phyloP scores from a whole-genome alignment of 2,329 filamentous ascomycete genomes.

The Coleophoma eucalyptorum region DNA sequence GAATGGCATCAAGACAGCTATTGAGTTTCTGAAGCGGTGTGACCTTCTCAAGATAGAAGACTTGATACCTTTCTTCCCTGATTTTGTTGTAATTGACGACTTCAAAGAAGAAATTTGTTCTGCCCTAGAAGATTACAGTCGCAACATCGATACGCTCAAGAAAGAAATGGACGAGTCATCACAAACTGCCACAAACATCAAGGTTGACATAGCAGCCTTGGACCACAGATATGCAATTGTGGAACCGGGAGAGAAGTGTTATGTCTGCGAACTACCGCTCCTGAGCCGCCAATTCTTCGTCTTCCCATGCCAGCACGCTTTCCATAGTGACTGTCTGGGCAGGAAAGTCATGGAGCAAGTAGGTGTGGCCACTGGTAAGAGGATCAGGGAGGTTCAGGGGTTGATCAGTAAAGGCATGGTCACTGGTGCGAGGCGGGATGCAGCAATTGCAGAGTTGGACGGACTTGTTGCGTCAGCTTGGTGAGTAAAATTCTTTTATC shows the following conservation, averaged over 20 bases:
- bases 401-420: conserved; percentile 76
- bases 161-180: conserved; percentile 95
- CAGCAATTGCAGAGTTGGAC: conserved; percentile 84
- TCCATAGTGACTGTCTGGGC: conserved; percentile 92
- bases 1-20: conserved; percentile 85
- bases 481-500: conserved; percentile 45
- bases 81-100: conserved; percentile 97
- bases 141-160: conserved; percentile 83
- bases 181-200: conserved; percentile 85
- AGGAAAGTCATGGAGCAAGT: conserved; percentile 80
- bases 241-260: conserved; percentile 92
- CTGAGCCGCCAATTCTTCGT: conserved; percentile 94
- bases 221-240: conserved; percentile 94
- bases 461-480: conserved; percentile 87
- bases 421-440: conserved; percentile 69
- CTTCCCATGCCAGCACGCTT: conserved; percentile 96
- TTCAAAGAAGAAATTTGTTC: conserved; percentile 98
- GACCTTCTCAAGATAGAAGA: conserved; percentile 94
- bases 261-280: conserved; percentile 79
- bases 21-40: conserved; percentile 88
- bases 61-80: conserved; percentile 95
- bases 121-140: conserved; percentile 88
- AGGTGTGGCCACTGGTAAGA: conserved; percentile 68
- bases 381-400: conserved; percentile 81
- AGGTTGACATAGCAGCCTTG: conserved; percentile 79